Base-by-base conservation (phyloP, 202 grass and related monocot genomes). In the Elaeis oleifera region DNA sequence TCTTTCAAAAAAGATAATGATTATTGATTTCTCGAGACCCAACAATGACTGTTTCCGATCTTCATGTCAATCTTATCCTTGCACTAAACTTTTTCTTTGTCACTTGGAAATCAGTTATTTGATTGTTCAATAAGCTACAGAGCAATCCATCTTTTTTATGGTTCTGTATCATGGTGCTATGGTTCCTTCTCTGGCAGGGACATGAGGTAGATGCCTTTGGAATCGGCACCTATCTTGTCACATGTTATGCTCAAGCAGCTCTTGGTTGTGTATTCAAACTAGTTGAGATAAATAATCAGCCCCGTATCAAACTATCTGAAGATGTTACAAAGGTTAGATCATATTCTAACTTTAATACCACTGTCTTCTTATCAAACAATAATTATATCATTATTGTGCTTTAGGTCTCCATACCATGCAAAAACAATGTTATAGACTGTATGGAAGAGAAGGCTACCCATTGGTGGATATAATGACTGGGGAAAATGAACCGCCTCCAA, bases 391-490 rank as follows among this genome's bases (percentile, higher is more conserved):
- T 24, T 31, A 39, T 29, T 16, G 17, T 58, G 17, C 73, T 66
- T n/a, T 56, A 83, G 80, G 80, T 78, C 13, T 83, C 80, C 15
- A 83, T 83, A 74, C 80, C 80, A 73, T 83, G 80, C 74, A 83
- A 83, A 58, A 83, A 64, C 65, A 64, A 50, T 78, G 74, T 65
- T 83, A 83, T 62, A 74, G 80, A 13, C 63, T 83, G 54, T 83
- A 83, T 70, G 80, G 80, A 62, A 83, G 54, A 74, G 69, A 78
- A 79, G 84, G 73, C 19, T 96, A 83, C 23, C 80, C 87, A 6
- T 78, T 96, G 67, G 83, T 96, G 78, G 91, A 96, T 88, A 81
- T 96, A 77, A 90, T 96, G 84, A 88, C 84, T 0, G 84, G 91
- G 63, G 79, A 88, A 82, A 82, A 85, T 24, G 87, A 90, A 73